A percentile compares a stretch with the other conserved stretches of the same genome.
Conservation (phyloP, 352 stramenopile genomes). For the Phytophthora megakarya region DNA sequence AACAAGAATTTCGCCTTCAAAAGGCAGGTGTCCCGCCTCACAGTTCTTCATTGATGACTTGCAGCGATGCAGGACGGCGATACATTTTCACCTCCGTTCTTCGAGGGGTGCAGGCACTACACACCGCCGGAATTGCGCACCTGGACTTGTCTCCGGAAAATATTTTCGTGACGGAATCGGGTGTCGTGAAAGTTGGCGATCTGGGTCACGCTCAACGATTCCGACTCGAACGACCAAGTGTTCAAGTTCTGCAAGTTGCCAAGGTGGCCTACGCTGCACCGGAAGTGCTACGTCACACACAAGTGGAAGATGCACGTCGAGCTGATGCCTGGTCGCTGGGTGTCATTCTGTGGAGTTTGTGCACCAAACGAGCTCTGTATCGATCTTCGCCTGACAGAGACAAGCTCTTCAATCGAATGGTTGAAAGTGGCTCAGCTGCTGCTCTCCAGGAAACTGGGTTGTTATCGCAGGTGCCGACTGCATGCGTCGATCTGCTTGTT, state of each 20-base stretch:
- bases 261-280: slow-evolving; percentile 77
- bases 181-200: slow-evolving; percentile 87
- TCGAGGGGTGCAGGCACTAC: slow-evolving; percentile 85
- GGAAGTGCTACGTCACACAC: slow-evolving; percentile 46
- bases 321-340: slow-evolving; percentile 77
- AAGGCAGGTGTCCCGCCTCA: slow-evolving; percentile 39
- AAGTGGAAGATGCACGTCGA: slow-evolving; percentile 53
- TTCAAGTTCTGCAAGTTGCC: slow-evolving; percentile 39
- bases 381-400: slow-evolving; percentile 50
- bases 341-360: slow-evolving; percentile 70
- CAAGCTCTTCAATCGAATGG: slow-evolving; percentile 52
- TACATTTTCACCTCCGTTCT: slow-evolving; percentile 77
- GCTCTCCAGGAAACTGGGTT: slow-evolving; percentile 39
- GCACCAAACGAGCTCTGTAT: slow-evolving; percentile 70
- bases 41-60: slow-evolving; percentile 37
- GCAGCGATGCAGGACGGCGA: slow-evolving; percentile 43
- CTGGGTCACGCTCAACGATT: slow-evolving; percentile 82
- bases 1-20: slow-evolving; percentile 52
- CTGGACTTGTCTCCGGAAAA: slow-evolving; percentile 96
- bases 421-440: slow-evolving; percentile 22
- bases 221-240: slow-evolving; percentile 24
- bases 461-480: slow-evolving; percentile 32
- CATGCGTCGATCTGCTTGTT: slow-evolving; percentile 49
- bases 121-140: slow-evolving; percentile 87
- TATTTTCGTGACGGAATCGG: slow-evolving; percentile 88